Percentiles rank a stretch among this genome's conserved stretches.
Evolutionary conservation across 139 green algal species (phyloP).

Genomic region (Mesotaenium endlicherianum): DNA sequence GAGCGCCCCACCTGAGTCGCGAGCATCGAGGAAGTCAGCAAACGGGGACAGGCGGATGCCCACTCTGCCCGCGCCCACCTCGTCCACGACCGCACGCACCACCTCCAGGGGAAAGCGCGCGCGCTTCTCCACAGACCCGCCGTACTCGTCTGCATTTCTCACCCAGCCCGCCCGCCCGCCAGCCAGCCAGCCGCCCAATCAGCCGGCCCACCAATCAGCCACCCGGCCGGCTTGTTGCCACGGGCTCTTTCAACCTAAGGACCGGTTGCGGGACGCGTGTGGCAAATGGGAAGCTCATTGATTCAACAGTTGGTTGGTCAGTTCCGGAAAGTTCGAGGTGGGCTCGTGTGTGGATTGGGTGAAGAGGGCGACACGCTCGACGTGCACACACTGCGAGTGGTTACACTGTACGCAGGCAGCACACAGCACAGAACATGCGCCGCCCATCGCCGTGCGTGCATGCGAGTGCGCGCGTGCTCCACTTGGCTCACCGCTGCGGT

Average conservation of each 20-base stretch:
- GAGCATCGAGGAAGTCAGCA: conserved; percentile 1
- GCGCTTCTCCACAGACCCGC: conserved; percentile 5
- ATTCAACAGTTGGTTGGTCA: no score
- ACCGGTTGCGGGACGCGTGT: not conserved
- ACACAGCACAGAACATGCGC: not conserved
- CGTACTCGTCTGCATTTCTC: conserved; percentile 35
- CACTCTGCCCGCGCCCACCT: not conserved
- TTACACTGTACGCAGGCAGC: not conserved
- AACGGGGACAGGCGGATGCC: conserved; percentile 4
- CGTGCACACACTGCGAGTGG: not conserved
- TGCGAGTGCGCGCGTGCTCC: not conserved
- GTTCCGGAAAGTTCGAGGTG: not conserved
- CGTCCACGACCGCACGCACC: not conserved
- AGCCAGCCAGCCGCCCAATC: not conserved
- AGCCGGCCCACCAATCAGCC: not conserved
- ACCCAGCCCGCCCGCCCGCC: conserved; percentile 12
- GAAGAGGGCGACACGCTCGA: not conserved
- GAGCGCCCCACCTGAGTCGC: not conserved
- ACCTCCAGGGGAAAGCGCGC: conserved; percentile 13
- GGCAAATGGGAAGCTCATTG: no score
- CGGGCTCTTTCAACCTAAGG: not conserved
- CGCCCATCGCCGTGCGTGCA: not conserved
- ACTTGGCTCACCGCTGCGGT: not conserved
- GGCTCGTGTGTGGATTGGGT: not conserved
- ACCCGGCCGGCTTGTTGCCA: not conserved